Base-by-base conservation (phyloP, 257 asterid species). In the Agastache rugosa region DNA sequence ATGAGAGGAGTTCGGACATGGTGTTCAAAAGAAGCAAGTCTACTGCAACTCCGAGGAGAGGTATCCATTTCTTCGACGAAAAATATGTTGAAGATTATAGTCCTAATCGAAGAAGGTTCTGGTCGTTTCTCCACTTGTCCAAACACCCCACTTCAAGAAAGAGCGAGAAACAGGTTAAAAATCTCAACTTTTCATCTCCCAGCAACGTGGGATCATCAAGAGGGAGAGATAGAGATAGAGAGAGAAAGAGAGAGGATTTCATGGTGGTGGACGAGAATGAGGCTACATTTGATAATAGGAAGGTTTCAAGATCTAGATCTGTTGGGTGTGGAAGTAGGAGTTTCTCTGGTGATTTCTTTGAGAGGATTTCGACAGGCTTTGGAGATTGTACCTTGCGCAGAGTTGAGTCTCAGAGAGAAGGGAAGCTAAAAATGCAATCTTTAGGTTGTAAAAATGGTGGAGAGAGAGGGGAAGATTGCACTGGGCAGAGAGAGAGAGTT, bases 11-110 rank as follows among this genome's bases (percentile, higher is more conserved):
- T 4, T 48, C 79, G 14, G 77, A 80, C 72, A 76, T 85, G 47
- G 89, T 85, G 22, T 89, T 89, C 88, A 85, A 84, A 77, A 87
- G 99, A 73, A 90, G 97, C 77, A 90, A 88, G 50, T 93, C 97
- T 5, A 83, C 83, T 1, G 77, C 85, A 5, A 69, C 88, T 56
- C 86, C 95, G 0, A 86, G 93, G 63, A 83, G 87, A 77, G 82
- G 83, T 62, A 78, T 82, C 68, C 80, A 79, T 80, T 85, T 85
- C 67, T 67, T 83, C 83, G 82, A 87, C 65, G 86, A 75, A 10
- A 79, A 83, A 61, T 80, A 69, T 19, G 73, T 29, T 41, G 88
- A 84, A 35, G 85, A 85, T 69, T 58, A 27, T 15, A 82, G 82
- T 10, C 85, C 89, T 14, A 77, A 55, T 3, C 87, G 76, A 56